These are phyloP conservation scores for Colletotrichum horii DNA, from an alignment of 2,329 filamentous ascomycete species.

Conservation along the genomic window DNA sequence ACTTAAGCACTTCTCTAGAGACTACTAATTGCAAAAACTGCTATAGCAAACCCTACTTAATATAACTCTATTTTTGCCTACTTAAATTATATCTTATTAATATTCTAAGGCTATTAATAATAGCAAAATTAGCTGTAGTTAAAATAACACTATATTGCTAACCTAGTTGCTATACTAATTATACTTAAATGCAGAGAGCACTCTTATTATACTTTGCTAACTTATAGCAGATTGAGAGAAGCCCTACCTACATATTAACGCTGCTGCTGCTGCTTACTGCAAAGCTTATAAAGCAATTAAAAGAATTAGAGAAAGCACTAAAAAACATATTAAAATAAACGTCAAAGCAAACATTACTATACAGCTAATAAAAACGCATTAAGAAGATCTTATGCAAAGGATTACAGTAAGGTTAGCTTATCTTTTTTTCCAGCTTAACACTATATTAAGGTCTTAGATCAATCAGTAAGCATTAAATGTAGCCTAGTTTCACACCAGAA, in stretches of 20 bases:
- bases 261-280: too few species aligned
- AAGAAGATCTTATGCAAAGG: background rate
- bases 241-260: too few species aligned
- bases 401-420: background rate
- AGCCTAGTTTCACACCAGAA: background rate
- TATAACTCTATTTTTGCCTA: background rate
- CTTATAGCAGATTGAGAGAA: background rate
- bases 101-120: background rate
- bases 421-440: background rate
- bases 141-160: background rate
- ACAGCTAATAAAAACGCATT: background rate
- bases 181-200: background rate
- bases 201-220: background rate
- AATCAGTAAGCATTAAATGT: background rate
- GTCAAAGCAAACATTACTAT: too few species aligned
- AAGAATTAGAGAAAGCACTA: too few species aligned
- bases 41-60: background rate
- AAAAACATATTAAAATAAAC: too few species aligned
- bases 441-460: background rate
- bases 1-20: fast-evolving
- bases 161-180: background rate
- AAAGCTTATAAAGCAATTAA: background rate
- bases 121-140: background rate
- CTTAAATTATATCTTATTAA: background rate
- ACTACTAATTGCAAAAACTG: background rate